Evolutionary conservation across 495 filamentous ascomycete genomes (phyloP).

Genomic region (Podospora sp.): DNA sequence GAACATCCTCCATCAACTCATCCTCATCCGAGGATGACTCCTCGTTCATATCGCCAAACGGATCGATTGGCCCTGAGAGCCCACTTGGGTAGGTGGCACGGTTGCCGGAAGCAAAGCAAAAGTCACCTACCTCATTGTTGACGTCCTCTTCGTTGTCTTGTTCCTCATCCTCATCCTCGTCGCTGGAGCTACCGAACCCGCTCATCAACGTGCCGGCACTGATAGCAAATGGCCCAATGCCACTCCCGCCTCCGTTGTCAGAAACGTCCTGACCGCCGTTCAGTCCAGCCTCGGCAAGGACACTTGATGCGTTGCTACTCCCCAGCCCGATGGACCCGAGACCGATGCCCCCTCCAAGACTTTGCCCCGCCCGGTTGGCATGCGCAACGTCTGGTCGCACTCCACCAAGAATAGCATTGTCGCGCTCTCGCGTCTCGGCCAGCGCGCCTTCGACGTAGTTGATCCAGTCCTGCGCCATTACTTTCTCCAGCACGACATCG

Average conservation of each 20-base stretch:
- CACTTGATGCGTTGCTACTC: slow-evolving; percentile 62
- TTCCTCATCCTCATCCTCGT: slow-evolving; percentile 95
- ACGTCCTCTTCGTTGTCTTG: slow-evolving; percentile 77
- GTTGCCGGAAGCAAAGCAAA: slow-evolving; percentile 18
- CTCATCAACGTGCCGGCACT: slow-evolving; percentile 74
- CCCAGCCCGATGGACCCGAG: slow-evolving; percentile 48
- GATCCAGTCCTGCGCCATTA: slow-evolving; percentile 86
- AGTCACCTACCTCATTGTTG: slow-evolving; percentile 53
- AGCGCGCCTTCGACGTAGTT: slow-evolving; percentile 94
- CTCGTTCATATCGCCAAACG: not conserved
- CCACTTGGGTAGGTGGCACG: slow-evolving; percentile 16
- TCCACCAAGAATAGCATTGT: slow-evolving; percentile 97
- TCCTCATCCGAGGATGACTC: slow-evolving; percentile 8
- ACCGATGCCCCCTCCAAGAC: slow-evolving; percentile 47
- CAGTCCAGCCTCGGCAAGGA: slow-evolving; percentile 75
- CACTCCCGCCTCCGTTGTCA: slow-evolving; percentile 64
- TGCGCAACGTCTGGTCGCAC: slow-evolving; percentile 87
- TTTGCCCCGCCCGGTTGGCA: slow-evolving; percentile 42
- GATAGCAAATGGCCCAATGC: slow-evolving; percentile 67
- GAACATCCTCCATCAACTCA: slow-evolving; percentile 8
- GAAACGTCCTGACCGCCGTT: slow-evolving; percentile 74
- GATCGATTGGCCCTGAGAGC: slow-evolving; percentile 14
- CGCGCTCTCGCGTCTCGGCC: slow-evolving; percentile 90
- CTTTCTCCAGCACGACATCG: slow-evolving; percentile 80
- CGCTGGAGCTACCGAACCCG: slow-evolving; percentile 94